Conservation (phyloP, 768 basidiomycete species). For the Collybia nuda region DNA sequence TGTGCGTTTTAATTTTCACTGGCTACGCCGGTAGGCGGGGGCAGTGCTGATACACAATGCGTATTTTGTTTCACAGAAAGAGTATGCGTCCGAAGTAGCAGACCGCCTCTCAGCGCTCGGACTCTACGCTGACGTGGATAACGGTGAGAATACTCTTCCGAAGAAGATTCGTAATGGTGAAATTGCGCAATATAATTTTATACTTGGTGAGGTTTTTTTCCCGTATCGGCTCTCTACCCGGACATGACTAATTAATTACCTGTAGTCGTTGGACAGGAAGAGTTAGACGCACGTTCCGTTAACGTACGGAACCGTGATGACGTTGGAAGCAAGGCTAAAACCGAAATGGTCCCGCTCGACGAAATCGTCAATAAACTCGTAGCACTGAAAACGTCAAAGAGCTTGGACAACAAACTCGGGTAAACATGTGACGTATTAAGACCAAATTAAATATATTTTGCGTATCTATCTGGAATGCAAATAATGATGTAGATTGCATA, state of each 20-base stretch:
- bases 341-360: slow-evolving; percentile 73
- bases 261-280: slow-evolving; percentile 92
- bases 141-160: slow-evolving; percentile 86
- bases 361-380: slow-evolving; percentile 70
- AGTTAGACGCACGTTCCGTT: slow-evolving; percentile 82
- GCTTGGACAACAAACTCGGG: slow-evolving; percentile 41
- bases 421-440: slow-evolving; percentile 12
- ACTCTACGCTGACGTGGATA: slow-evolving; percentile 90
- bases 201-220: slow-evolving; percentile 78
- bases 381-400: slow-evolving; percentile 58
- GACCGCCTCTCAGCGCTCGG: slow-evolving; percentile 66
- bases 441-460: background rate
- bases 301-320: slow-evolving; percentile 97
- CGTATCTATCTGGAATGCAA: background rate
- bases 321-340: slow-evolving; percentile 79
- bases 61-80: slow-evolving; percentile 53
- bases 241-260: slow-evolving; percentile 7
- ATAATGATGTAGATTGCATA: background rate
- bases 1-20: slow-evolving; percentile 47
- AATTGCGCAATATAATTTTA: slow-evolving; percentile 97
- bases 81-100: slow-evolving; percentile 84
- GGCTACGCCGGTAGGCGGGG: background rate
- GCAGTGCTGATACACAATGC: slow-evolving; percentile 11
- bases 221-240: slow-evolving; percentile 3
- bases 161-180: slow-evolving; percentile 99